Evolutionary conservation across 2,329 filamentous ascomycete genomes (phyloP).

Genomic region (Xylariaceae sp.): DNA sequence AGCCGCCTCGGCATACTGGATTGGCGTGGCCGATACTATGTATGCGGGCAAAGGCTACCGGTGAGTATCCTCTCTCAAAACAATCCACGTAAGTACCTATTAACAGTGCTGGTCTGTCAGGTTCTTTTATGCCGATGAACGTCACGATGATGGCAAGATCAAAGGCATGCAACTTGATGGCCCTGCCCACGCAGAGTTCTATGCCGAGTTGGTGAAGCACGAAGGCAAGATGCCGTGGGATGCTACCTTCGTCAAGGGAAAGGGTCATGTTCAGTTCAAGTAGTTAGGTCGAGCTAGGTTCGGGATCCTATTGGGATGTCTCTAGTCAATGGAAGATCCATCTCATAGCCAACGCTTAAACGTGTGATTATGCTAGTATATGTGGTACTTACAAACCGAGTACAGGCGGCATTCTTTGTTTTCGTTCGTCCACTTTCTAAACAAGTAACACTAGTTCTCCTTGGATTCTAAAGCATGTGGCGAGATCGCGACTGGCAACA

Average conservation of each 20-base stretch:
- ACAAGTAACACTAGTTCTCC: slow-evolving; percentile 42
- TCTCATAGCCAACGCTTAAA: too few relatives aligned
- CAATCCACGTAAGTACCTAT: too few relatives aligned
- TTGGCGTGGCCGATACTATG: slow-evolving; percentile 43
- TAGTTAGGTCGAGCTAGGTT: not conserved
- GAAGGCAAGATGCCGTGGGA: slow-evolving; percentile 17
- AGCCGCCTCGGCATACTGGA: slow-evolving; percentile 46
- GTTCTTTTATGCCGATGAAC: slow-evolving; percentile 49
- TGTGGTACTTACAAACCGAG: too few relatives aligned
- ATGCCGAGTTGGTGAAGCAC: slow-evolving; percentile 5
- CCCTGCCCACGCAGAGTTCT: slow-evolving; percentile 19
- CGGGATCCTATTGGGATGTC: too few relatives aligned
- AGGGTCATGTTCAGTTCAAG: slow-evolving; percentile 14
- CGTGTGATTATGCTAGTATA: too few relatives aligned
- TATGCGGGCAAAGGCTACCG: slow-evolving; percentile 43
- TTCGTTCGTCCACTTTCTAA: slow-evolving; percentile 6
- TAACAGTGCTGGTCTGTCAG: slow-evolving; percentile 23
- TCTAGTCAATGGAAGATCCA: too few relatives aligned
- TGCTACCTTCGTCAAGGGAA: slow-evolving; percentile 20
- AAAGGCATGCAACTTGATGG: slow-evolving; percentile 41
- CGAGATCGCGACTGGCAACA: slow-evolving; percentile 35
- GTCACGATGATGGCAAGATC: slow-evolving; percentile 39
- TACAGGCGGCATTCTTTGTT: not conserved
- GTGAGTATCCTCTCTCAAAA: slow-evolving; percentile 39
- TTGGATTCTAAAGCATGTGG: slow-evolving; percentile 40